Conservation (phyloP, 2,329 filamentous ascomycete species). For the Geosmithia morbida region DNA sequence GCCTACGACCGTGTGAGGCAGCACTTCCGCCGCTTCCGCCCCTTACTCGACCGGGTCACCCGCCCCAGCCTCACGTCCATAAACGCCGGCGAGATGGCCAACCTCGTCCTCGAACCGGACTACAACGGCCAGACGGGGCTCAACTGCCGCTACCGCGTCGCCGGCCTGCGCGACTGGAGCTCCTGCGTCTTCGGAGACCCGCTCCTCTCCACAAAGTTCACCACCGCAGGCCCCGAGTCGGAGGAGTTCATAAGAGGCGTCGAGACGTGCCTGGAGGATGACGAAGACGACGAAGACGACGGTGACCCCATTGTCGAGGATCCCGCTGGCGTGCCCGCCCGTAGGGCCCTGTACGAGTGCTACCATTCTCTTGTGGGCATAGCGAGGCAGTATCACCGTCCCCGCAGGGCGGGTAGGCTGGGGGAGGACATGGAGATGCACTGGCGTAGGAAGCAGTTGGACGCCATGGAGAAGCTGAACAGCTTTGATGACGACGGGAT, state of each 20-base stretch:
- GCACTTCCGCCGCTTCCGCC: constrained; percentile 33
- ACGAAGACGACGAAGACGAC: neutral
- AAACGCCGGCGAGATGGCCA: constrained; percentile 33
- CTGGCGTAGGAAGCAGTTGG: neutral
- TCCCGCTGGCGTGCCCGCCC: neutral
- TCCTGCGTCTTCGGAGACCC: constrained; percentile 46
- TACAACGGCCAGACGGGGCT: no score
- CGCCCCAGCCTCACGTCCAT: constrained; percentile 38
- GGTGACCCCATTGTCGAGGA: neutral
- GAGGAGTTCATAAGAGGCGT: neutral
- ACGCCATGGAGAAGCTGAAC: neutral
- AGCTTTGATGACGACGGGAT: neutral
- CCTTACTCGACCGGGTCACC: constrained; percentile 36
- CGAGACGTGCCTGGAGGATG: neutral
- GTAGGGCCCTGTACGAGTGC: neutral
- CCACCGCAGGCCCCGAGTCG: neutral
- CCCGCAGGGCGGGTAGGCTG: no score
- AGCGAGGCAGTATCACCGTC: neutral
- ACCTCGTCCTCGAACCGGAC: constrained; percentile 39
- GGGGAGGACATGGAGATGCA: neutral
- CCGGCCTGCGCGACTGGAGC: constrained; percentile 43
- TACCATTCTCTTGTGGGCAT: neutral
- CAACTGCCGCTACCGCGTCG: no score
- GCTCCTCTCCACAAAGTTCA: constrained; percentile 24
- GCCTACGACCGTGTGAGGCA: constrained; percentile 38